Evolutionary conservation across 805 yeast species (phyloP).

Genomic region (Candida methanosorbosa): DNA sequence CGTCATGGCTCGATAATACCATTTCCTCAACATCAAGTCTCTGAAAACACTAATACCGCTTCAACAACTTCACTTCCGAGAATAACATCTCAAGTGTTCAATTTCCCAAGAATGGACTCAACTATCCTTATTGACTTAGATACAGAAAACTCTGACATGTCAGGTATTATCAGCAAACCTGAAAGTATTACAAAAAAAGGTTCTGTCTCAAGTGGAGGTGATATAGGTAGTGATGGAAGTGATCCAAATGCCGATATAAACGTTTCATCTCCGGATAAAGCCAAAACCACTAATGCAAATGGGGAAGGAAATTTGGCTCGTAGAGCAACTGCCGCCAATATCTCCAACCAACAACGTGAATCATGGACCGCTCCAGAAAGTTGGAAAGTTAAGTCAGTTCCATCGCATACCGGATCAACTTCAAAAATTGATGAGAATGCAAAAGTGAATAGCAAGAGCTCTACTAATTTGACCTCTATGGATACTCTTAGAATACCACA

Average conservation of each 20-base stretch:
- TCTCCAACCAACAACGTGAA: conserved; percentile 1
- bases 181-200: conserved; percentile 10
- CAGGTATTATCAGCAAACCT: conserved; percentile 14
- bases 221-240: conserved; percentile 1
- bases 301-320: not conserved
- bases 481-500: too few relatives aligned
- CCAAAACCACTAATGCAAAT: not conserved
- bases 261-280: not conserved
- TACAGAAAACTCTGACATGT: conserved; percentile 12
- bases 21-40: not conserved
- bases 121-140: conserved; percentile 17
- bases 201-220: conserved; percentile 17
- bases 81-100: conserved; percentile 1
- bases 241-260: conserved; percentile 4
- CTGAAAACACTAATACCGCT: conserved; percentile 8
- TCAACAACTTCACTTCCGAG: conserved; percentile 2
- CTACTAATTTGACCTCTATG: too few relatives aligned
- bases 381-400: conserved; percentile 44
- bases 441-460: too few relatives aligned
- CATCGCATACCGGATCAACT: too few relatives aligned
- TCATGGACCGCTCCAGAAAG: conserved; percentile 52
- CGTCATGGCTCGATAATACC: not conserved
- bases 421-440: too few relatives aligned
- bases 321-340: too few relatives aligned
- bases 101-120: conserved; percentile 2